Evolutionary conservation across 2,329 filamentous ascomycete species (phyloP).

Genomic region (Epichloe coenophiala): DNA sequence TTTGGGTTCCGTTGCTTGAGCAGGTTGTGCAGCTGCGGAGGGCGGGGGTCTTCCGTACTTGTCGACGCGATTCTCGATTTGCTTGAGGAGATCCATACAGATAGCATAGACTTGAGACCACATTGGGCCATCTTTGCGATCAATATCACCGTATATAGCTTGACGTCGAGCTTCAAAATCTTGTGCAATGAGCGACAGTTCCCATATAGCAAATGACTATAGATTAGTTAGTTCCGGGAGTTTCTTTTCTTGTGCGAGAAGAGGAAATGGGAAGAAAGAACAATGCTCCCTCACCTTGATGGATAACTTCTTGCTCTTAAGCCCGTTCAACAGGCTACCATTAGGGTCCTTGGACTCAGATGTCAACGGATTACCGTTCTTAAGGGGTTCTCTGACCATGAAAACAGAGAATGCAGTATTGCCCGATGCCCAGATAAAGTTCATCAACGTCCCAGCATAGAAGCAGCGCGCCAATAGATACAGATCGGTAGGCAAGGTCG

Average conservation of each 20-base stretch:
- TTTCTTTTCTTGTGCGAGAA: too few relatives aligned
- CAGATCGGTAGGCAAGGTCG: conserved; percentile 42
- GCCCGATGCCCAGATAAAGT: conserved; percentile 61
- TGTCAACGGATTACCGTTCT: conserved; percentile 73
- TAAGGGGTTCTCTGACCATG: conserved; percentile 67
- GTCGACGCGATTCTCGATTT: conserved; percentile 54
- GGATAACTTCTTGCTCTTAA: conserved; percentile 70
- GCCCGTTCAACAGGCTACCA: conserved; percentile 69
- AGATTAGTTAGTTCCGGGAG: conserved; percentile 9
- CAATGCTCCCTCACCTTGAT: conserved; percentile 43
- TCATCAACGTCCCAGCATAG: conserved; percentile 51
- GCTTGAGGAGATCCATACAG: conserved; percentile 56
- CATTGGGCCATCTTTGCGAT: conserved; percentile 63
- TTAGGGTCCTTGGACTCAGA: conserved; percentile 82
- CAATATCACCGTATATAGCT: conserved; percentile 75
- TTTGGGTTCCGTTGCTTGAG: conserved; percentile 17
- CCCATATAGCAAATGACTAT: conserved; percentile 80
- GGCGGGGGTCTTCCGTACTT: conserved; percentile 36
- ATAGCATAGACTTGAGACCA: conserved; percentile 66
- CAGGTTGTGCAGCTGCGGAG: conserved; percentile 16
- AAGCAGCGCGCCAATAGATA: conserved; percentile 43
- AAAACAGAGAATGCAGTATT: conserved; percentile 72
- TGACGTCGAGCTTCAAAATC: conserved; percentile 63
- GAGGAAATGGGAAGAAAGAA: neutral
- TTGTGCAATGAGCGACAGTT: conserved; percentile 67